phyloP scores from a whole-genome alignment of 345 rosid genomes.

The Boechera retrofracta region DNA sequence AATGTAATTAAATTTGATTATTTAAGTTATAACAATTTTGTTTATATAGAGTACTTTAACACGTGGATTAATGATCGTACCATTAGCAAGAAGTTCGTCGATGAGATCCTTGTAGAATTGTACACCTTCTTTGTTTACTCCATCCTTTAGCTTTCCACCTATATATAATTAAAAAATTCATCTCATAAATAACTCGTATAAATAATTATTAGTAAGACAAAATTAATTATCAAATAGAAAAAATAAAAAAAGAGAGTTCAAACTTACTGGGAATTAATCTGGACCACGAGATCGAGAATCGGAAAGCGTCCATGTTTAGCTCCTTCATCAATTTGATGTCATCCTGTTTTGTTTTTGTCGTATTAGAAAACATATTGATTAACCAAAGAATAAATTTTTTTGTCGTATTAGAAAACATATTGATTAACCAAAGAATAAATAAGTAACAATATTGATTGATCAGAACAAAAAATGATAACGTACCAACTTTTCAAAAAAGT shows the following conservation, averaged over 20 bases:
- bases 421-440: neutral
- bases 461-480: constrained; percentile 25
- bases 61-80: constrained; percentile 19
- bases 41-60: neutral
- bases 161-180: neutral
- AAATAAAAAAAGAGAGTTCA: neutral
- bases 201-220: neutral
- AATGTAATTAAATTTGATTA: neutral
- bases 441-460: neutral
- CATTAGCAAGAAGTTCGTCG: constrained; percentile 55
- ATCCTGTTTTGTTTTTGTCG: constrained; percentile 41
- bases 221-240: neutral
- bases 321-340: constrained; percentile 60
- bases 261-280: constrained; percentile 56
- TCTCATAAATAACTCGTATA: constrained; percentile 10
- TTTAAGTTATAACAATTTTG: neutral
- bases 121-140: constrained; percentile 58
- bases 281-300: constrained; percentile 66
- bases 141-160: constrained; percentile 52
- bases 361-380: neutral
- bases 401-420: too few species aligned
- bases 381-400: neutral
- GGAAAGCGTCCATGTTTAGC: constrained; percentile 59
- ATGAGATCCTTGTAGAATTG: constrained; percentile 56
- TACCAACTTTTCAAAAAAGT: constrained; percentile 7